Conservation (phyloP, 169 alveolate species). For the Cryptosporidium muris region DNA sequence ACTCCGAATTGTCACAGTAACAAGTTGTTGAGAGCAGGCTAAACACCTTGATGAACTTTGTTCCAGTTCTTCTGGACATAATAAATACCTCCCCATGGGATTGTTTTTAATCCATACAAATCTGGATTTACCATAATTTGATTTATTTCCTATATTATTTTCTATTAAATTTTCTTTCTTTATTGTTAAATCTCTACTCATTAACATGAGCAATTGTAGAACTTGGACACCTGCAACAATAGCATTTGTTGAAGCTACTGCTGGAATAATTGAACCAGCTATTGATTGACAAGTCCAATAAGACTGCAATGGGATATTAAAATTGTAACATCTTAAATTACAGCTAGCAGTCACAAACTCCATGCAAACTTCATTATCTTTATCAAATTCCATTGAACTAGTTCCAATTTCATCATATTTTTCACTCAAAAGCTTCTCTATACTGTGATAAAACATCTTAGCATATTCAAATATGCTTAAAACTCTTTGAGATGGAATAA, state of each 20-base stretch:
- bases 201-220: slow-evolving; percentile 81
- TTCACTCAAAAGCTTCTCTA: slow-evolving; percentile 2
- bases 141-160: slow-evolving; percentile 57
- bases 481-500: slow-evolving; percentile 35
- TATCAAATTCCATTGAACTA: slow-evolving; percentile 81
- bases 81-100: slow-evolving; percentile 64
- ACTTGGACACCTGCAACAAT: slow-evolving; percentile 93
- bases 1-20: slow-evolving; percentile 71
- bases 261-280: slow-evolving; percentile 97
- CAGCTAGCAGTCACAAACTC: slow-evolving; percentile 91
- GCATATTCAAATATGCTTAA: slow-evolving; percentile 24
- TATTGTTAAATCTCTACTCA: slow-evolving; percentile 67
- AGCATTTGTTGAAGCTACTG: slow-evolving; percentile 95
- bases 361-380: slow-evolving; percentile 90
- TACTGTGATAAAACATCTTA: slow-evolving; percentile 63
- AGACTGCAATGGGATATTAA: slow-evolving; percentile 81
- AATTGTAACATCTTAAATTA: slow-evolving; percentile 90
- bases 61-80: slow-evolving; percentile 75
- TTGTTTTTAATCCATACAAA: slow-evolving; percentile 72
- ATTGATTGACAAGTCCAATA: slow-evolving; percentile 88
- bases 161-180: slow-evolving; percentile 33
- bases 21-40: slow-evolving; percentile 74
- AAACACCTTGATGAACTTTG: slow-evolving; percentile 72
- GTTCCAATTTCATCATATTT: slow-evolving; percentile 47
- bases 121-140: slow-evolving; percentile 54